phyloP scores from a whole-genome alignment of 2,329 filamentous ascomycete genomes.

The Neofusicoccum cordaticola region DNA sequence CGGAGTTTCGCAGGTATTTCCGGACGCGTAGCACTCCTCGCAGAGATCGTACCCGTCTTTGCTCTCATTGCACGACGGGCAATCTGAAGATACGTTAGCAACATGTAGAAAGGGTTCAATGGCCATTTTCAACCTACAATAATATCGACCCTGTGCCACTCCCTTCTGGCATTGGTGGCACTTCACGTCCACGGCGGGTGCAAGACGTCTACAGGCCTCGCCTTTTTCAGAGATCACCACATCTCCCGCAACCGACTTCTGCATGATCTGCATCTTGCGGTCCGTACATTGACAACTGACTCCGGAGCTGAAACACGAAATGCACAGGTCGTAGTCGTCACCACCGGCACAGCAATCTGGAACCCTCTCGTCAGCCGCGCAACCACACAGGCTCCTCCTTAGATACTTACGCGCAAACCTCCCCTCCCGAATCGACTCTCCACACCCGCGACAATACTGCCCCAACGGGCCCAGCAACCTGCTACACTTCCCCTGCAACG shows the following conservation, averaged over 20 bases:
- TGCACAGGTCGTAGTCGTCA: neutral
- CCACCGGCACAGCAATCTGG: constrained; percentile 4
- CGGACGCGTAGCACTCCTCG: neutral
- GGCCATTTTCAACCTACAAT: neutral
- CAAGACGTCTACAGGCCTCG: neutral
- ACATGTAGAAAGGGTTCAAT: too few relatives aligned
- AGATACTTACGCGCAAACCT: constrained; percentile 6
- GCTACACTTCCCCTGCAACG: constrained; percentile 2
- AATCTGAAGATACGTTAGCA: neutral
- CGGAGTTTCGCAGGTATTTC: neutral
- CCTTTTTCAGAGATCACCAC: neutral
- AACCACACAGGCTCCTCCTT: fast-evolving
- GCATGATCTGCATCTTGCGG: neutral
- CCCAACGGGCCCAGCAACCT: constrained; percentile 4
- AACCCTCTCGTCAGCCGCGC: neutral
- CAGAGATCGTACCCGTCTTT: neutral
- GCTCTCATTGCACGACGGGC: neutral
- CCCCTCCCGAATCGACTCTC: neutral
- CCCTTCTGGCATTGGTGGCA: neutral
- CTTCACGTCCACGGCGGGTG: neutral
- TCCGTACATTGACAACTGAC: neutral
- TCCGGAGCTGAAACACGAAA: neutral
- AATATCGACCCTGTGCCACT: neutral
- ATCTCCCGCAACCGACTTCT: constrained; percentile 5
- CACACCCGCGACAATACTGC: constrained; percentile 9